These are phyloP conservation scores for Colletotrichum sp. DNA, from an alignment of 2,329 filamentous ascomycete genomes.

Conservation along the genomic window DNA sequence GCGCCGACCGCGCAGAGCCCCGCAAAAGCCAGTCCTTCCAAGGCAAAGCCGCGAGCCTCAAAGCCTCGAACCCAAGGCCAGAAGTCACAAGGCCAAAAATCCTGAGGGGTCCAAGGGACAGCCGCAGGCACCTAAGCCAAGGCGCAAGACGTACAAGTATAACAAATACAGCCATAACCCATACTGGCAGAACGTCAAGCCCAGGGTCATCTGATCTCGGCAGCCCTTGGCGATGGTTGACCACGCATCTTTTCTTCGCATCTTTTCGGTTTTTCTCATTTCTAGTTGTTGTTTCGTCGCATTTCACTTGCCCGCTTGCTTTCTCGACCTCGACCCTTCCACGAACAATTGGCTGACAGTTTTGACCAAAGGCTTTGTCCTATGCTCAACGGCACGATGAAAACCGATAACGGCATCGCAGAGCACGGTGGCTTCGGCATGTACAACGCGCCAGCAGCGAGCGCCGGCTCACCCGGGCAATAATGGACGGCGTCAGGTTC, in stretches of 20 bases:
- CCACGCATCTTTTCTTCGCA: conserved; percentile 27
- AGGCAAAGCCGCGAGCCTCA: conserved; percentile 21
- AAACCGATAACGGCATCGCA: conserved; percentile 58
- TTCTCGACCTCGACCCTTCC: neutral
- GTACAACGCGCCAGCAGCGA: conserved; percentile 44
- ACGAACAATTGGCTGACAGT: conserved; percentile 28
- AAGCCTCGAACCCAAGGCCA: conserved; percentile 22
- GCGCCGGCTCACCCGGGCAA: conserved; percentile 36
- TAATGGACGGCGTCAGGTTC: neutral
- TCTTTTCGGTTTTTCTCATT: conserved; percentile 18
- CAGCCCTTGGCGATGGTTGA: conserved; percentile 17
- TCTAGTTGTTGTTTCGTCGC: conserved; percentile 1
- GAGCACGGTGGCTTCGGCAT: conserved; percentile 65
- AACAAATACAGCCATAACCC: conserved; percentile 18
- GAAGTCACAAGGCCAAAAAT: neutral
- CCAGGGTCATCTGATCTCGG: neutral
- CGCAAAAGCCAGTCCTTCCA: conserved; percentile 15
- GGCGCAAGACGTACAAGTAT: conserved; percentile 19
- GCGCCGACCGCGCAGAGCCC: conserved; percentile 10
- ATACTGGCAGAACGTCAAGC: conserved; percentile 6
- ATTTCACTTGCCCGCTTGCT: neutral
- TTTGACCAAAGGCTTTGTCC: conserved; percentile 70
- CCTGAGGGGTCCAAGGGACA: conserved; percentile 7
- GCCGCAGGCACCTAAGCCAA: neutral
- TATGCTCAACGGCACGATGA: conserved; percentile 82